Base-by-base conservation (phyloP, 2,329 filamentous ascomycete genomes). In the Cryphonectria carpinicola region DNA sequence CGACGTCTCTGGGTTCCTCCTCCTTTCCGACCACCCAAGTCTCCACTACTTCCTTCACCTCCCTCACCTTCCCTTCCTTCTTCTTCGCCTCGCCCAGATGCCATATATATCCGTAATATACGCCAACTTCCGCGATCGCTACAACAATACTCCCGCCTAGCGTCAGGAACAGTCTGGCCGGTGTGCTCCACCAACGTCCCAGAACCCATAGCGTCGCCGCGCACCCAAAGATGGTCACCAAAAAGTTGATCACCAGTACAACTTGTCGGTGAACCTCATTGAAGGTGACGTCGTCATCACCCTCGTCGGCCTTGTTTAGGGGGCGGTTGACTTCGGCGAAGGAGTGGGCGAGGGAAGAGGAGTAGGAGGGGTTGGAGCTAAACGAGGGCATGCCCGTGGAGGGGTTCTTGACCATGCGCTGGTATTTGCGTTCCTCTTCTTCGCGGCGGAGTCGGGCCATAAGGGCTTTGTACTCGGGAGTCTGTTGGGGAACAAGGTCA, bases 371-470 rank as follows among this genome's bases (percentile, higher is more conserved):
- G 10, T 83, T 81, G n/a, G 83, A 85, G 41, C 84, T 80, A 76
- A 92, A 90, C 25, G 87, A 85, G 74, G 58, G 63, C 72, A 83
- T 78, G 1, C 82, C 79, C 0, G 85, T 80, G 1, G 83, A 81
- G 1, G 90, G 88, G 73, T 91, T 90, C 73, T 91, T 90, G 66
- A 92, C 82, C 90, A 98, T 94, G 77, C 91, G 89, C 75, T 93
- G 88, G 84, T 98, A 99, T 67, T 89, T 87, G 72, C 92, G 89
- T 74, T 90, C 88, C 83, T 98, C 95, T 82, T 95, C 92, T 76
- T 96, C 90, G 72, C 87, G 89, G 73, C 94, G 93, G 28, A 99
- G 89, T 22, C 91, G 90, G 35, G 90, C 90, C 94, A 98, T 98
- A 1, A 97, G 85, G 8, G 91, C 92, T 79, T 93, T 93, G 83